Conservation (phyloP, 805 yeast species). For the Saturnispora zaruensis region DNA sequence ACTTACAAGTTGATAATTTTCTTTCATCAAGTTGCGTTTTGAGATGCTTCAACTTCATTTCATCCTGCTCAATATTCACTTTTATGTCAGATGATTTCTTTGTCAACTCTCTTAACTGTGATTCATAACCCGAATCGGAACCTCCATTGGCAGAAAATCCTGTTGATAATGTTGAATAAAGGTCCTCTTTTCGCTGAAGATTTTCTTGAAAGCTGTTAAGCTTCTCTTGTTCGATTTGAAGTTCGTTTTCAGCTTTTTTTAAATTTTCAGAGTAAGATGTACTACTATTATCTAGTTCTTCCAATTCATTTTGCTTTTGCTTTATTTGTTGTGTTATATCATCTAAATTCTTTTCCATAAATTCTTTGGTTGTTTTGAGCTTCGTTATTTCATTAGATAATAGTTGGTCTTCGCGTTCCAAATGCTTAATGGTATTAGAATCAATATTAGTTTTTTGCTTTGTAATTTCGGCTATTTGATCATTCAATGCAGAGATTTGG, state of each 20-base stretch:
- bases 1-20: conserved; percentile 38
- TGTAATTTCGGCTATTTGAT: conserved; percentile 51
- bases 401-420: conserved; percentile 50
- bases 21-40: conserved; percentile 35
- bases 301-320: conserved; percentile 6
- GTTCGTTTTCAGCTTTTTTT: conserved; percentile 36
- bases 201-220: conserved; percentile 39
- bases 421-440: conserved; percentile 49
- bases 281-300: conserved; percentile 14
- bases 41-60: conserved; percentile 51
- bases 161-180: conserved; percentile 71
- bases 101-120: conserved; percentile 61
- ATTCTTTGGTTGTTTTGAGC: conserved; percentile 49
- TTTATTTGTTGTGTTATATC: conserved; percentile 23
- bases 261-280: conserved; percentile 25
- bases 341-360: conserved; percentile 30
- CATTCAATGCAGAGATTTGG: conserved; percentile 37
- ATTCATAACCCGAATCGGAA: conserved; percentile 65
- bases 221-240: conserved; percentile 34
- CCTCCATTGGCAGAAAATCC: conserved; percentile 84
- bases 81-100: conserved; percentile 43
- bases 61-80: conserved; percentile 50
- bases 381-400: conserved; percentile 60
- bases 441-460: conserved; percentile 44
- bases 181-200: conserved; percentile 59